Evolutionary conservation across 2,329 filamentous ascomycete species (phyloP).

Genomic region (Fusarium sp.): DNA sequence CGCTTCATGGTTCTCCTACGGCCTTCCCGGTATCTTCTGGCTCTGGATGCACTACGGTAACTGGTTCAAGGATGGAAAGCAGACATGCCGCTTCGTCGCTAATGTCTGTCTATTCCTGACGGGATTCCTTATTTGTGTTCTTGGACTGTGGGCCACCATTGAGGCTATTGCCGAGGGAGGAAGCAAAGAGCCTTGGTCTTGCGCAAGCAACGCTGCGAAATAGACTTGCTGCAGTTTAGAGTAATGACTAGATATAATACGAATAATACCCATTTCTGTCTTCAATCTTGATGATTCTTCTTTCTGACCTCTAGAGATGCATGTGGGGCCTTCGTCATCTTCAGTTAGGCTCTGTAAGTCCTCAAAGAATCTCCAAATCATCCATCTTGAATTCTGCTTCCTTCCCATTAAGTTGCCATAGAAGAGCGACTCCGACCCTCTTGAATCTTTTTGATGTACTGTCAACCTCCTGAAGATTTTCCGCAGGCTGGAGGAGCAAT

Average conservation of each 20-base stretch:
- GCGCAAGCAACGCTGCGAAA: slow-evolving; percentile 48
- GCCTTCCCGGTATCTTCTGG: slow-evolving; percentile 63
- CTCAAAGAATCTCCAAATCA: no score
- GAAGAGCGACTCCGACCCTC: no score
- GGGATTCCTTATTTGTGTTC: slow-evolving; percentile 54
- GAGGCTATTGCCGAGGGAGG: slow-evolving; percentile 53
- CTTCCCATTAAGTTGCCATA: no score
- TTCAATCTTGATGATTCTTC: neutral
- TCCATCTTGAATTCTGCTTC: no score
- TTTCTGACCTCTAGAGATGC: no score
- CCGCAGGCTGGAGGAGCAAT: no score
- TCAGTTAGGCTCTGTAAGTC: no score
- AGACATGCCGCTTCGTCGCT: slow-evolving; percentile 50
- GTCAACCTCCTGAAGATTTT: no score
- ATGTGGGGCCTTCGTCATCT: no score
- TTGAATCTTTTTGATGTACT: no score
- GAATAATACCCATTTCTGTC: slow-evolving; percentile 15
- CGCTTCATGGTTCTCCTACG: slow-evolving; percentile 75
- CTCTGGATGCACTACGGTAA: slow-evolving; percentile 61
- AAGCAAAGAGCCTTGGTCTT: slow-evolving; percentile 54
- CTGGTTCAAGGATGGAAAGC: slow-evolving; percentile 54
- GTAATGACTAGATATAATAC: neutral
- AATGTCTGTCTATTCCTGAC: slow-evolving; percentile 53
- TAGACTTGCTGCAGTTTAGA: accelerated
- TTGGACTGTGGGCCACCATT: slow-evolving; percentile 58